Evolutionary conservation across 2,329 filamentous ascomycete genomes (phyloP), one percentile per base, ranked within the genome.

Genomic region (Fusarium dimerum): DNA sequence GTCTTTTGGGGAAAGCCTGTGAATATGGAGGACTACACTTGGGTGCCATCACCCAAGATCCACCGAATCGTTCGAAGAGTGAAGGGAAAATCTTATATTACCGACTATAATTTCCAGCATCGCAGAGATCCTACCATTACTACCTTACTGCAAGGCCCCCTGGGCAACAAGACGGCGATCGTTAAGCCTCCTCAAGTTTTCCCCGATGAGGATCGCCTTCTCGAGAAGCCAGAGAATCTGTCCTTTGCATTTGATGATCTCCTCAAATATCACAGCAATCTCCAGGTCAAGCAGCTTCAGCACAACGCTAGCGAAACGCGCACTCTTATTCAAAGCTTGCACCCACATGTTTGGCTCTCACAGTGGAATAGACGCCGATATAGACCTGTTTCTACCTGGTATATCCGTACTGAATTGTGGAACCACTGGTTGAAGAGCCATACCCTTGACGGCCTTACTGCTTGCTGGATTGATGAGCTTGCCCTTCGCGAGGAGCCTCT

Each of bases 1-100:
- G 56, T 60, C 3, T 60, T 60, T 20, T 60, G 57, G 57, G 57
- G 57, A 17, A 59, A 54, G 40, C 57, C 57, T 30, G 44, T 48
- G 2, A 46, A 57, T 6, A 47, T 45, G n/a, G 57, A 60, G 1
- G 43, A 47, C 32, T 60, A 59, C 29, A 55, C 52, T 40, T 60
- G 57, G 57, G 51, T 56, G 8, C 57, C 57, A 1, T 59, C 56
- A 1, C 51, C 52, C 18, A 50, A 52, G 16, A 43, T 60, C 2
- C 52, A 55, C 15, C 54, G 51, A 7, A 60, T 60, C 8, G 17
- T 51, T 11, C 52, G 59, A 29, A 49, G 36, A 11, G 50, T 59
- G 2, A 44, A 44, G 18, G 45, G 53, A 3, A 54, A 48, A 41
- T 26, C 38, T 13, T 59, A 54, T 30, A 45, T 50, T 2, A 60